Percentiles rank a stretch among this genome's conserved stretches.
Evolutionary conservation across 1,284 basidiomycete species (phyloP).

Genomic region (Sanghuangporus baumii): DNA sequence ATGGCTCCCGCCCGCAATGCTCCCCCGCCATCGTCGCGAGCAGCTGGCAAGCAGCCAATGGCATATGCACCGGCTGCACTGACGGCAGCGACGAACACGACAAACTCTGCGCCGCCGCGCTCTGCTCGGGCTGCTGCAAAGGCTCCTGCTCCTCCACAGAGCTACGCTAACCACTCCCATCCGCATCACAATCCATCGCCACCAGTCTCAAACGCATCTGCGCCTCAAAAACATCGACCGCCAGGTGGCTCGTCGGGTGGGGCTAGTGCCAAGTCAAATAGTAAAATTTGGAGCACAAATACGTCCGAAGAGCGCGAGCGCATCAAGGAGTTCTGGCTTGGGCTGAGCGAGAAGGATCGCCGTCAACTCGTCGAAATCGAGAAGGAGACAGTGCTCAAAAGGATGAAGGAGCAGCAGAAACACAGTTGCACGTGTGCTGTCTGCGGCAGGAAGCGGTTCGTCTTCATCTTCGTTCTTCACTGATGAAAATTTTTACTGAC

Average conservation of each 20-base stretch:
- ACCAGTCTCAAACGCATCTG: conserved; percentile 58
- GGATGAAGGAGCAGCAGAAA: conserved; percentile 99
- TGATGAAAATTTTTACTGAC: conserved; percentile 35
- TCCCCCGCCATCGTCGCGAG: conserved; percentile 20
- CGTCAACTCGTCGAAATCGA: conserved; percentile 91
- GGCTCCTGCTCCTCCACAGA: conserved; percentile 51
- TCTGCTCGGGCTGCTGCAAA: conserved; percentile 64
- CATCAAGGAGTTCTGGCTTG: conserved; percentile 97
- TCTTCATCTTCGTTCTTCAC: conserved; percentile 29
- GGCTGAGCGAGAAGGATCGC: conserved; percentile 83
- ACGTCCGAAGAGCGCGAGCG: conserved; percentile 90
- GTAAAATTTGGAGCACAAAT: conserved; percentile 87
- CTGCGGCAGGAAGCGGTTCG: conserved; percentile 92
- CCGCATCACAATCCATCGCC: conserved; percentile 65
- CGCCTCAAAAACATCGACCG: conserved; percentile 40
- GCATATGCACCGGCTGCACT: conserved; percentile 31
- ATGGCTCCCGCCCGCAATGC: conserved; percentile 36
- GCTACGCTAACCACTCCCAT: conserved; percentile 45
- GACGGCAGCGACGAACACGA: conserved; percentile 29
- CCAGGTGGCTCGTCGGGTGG: conserved; percentile 31
- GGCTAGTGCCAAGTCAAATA: conserved; percentile 42
- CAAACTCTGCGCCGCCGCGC: conserved; percentile 27
- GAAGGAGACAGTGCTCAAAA: conserved; percentile 93
- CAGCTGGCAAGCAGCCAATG: conserved; percentile 21
- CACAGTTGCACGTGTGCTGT: conserved; percentile 95